Percentiles rank a stretch among this genome's conserved stretches.
phyloP scores from a whole-genome alignment of 306 rosid species.

The Senna siamea region DNA sequence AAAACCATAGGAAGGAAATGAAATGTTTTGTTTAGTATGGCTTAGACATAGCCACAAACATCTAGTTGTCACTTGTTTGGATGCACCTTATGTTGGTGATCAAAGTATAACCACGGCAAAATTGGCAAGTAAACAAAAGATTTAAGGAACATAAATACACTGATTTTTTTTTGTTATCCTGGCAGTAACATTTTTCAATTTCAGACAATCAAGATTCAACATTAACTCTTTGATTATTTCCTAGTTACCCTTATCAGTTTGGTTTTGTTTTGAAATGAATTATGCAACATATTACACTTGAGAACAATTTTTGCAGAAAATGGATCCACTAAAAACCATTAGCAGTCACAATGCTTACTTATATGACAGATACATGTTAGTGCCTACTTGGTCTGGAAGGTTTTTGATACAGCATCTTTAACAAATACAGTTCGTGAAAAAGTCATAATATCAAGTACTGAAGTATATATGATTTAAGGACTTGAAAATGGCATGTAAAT shows the following conservation, averaged over 20 bases:
- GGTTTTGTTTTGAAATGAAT: neutral
- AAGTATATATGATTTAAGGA: neutral
- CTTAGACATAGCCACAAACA: conserved; percentile 10
- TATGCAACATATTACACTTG: neutral
- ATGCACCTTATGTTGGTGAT: neutral
- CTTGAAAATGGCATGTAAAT: neutral
- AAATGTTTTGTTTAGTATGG: conserved; percentile 10
- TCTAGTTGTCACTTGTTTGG: neutral
- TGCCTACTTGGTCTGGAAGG: conserved; percentile 16
- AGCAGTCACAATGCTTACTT: conserved; percentile 2
- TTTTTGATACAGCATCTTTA: neutral
- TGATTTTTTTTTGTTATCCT: neutral
- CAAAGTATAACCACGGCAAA: conserved; percentile 1
- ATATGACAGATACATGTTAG: neutral
- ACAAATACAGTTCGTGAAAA: conserved; percentile 3
- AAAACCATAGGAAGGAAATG: neutral
- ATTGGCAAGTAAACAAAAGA: neutral
- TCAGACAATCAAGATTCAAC: conserved; percentile 6
- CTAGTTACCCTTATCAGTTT: neutral
- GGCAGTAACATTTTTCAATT: neutral
- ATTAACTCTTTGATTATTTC: conserved; percentile 15
- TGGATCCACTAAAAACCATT: neutral
- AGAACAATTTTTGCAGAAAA: neutral
- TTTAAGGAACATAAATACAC: conserved; percentile 7
- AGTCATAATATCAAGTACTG: neutral